These are phyloP conservation scores for Sequoiadendron giganteum DNA, from an alignment of 75 land plant genomes.

Conservation along the genomic window DNA sequence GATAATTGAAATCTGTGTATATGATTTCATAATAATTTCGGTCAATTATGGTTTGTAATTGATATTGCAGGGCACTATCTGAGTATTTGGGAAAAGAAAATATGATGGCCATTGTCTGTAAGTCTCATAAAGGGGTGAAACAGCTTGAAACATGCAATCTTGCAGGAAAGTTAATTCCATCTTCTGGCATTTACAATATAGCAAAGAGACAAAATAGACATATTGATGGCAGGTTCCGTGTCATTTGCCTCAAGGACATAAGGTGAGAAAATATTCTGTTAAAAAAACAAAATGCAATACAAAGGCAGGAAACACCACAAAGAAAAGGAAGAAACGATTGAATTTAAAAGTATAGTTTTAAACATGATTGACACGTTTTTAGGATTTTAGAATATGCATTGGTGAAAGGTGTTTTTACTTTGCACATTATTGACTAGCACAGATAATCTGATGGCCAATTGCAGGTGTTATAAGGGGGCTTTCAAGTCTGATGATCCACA, in stretches of 20 bases:
- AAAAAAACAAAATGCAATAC: not conserved
- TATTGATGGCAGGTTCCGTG: slow-evolving; percentile 52
- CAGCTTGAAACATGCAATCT: slow-evolving; percentile 46
- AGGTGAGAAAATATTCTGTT: slow-evolving; percentile 19
- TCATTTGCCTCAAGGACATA: slow-evolving; percentile 62
- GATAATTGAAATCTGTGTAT: not conserved
- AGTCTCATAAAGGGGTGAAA: slow-evolving; percentile 59
- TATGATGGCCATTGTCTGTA: slow-evolving; percentile 85
- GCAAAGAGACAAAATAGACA: slow-evolving; percentile 44
- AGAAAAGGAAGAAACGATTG: not conserved
- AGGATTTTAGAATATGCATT: not conserved
- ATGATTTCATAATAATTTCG: not conserved
- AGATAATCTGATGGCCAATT: not conserved
- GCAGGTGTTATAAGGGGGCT: slow-evolving; percentile 54
- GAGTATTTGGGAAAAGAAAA: slow-evolving; percentile 81
- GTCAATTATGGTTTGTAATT: not conserved
- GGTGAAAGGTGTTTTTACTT: not conserved
- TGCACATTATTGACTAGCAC: not conserved
- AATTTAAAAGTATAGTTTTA: not conserved
- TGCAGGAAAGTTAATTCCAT: slow-evolving; percentile 28
- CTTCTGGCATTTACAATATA: slow-evolving; percentile 55
- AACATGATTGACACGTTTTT: too few relatives aligned
- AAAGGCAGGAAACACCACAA: not conserved
- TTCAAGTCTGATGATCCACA: slow-evolving; percentile 62
- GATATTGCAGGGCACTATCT: slow-evolving; percentile 49